Conservation (phyloP, 306 rosid genomes). For the Malus fusca region DNA sequence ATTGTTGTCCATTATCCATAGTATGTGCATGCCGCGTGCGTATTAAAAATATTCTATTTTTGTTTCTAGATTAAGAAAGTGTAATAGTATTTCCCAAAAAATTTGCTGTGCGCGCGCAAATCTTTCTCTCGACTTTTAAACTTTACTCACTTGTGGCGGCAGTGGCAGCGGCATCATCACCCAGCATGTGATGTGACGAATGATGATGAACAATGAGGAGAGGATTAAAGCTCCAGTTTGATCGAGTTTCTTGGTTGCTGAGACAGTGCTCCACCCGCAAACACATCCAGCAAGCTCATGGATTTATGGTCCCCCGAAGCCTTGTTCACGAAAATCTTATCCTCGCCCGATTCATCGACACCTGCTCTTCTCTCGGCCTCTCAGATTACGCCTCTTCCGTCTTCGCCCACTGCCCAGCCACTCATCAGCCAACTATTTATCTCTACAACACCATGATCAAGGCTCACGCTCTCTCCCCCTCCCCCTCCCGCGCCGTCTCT, state of each 20-base stretch:
- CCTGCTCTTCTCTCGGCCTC: conserved; percentile 38
- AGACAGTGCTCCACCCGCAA: conserved; percentile 1
- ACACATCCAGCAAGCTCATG: conserved; percentile 48
- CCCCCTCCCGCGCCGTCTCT: conserved; percentile 25
- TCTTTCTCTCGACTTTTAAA: too few species aligned
- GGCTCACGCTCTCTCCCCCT: conserved; percentile 27
- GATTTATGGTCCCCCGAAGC: conserved; percentile 29
- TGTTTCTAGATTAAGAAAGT: too few species aligned
- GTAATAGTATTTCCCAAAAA: too few species aligned
- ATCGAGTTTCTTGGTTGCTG: neutral
- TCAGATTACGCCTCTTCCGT: conserved; percentile 36
- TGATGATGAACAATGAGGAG: neutral
- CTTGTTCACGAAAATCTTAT: conserved; percentile 35
- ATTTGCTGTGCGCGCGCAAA: too few species aligned
- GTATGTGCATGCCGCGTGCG: too few species aligned
- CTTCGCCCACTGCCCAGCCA: conserved; percentile 14
- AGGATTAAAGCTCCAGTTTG: neutral
- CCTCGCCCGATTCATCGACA: conserved; percentile 38
- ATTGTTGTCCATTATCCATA: too few species aligned
- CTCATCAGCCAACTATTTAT: conserved; percentile 13
- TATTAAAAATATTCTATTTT: too few species aligned
- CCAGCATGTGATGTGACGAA: too few species aligned
- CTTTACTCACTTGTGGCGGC: too few species aligned
- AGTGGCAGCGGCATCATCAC: too few species aligned
- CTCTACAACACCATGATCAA: conserved; percentile 43